Evolutionary conservation across 176 grass and related monocot genomes (phyloP).

Genomic region (Tuctoria greenei): DNA sequence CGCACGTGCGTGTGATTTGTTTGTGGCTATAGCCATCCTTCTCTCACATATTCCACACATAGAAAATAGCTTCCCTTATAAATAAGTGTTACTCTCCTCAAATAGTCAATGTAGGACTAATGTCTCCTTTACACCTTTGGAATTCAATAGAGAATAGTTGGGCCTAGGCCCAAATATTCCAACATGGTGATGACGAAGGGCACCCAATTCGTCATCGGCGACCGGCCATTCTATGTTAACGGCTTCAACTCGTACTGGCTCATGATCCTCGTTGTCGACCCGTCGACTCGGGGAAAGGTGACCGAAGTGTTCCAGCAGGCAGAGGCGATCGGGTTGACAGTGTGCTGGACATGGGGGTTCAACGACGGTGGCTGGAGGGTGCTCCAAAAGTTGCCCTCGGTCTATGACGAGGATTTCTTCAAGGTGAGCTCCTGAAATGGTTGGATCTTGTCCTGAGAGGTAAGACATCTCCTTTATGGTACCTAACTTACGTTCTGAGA

Average conservation of each 20-base stretch:
- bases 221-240: slow-evolving; percentile 63
- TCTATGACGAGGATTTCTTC: slow-evolving; percentile 75
- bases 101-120: no score
- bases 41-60: no score
- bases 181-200: slow-evolving; percentile 53
- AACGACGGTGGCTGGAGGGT: slow-evolving; percentile 76
- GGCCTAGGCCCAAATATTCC: no score
- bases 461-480: no score
- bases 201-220: slow-evolving; percentile 49
- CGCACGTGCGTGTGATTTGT: no score
- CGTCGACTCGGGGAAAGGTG: slow-evolving; percentile 61
- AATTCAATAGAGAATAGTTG: no score
- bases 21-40: no score
- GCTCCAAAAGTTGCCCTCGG: slow-evolving; percentile 61
- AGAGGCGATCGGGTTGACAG: slow-evolving; percentile 47
- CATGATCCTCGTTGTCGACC: slow-evolving; percentile 64
- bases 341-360: slow-evolving; percentile 76
- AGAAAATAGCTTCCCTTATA: no score
- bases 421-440: slow-evolving; percentile 35
- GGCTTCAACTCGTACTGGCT: slow-evolving; percentile 84
- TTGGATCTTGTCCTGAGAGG: not conserved
- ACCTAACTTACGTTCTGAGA: no score
- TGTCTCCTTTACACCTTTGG: no score
- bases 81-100: no score
- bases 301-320: slow-evolving; percentile 66